Evolutionary conservation across 768 basidiomycete species (phyloP).

Genomic region (Russula emetica): DNA sequence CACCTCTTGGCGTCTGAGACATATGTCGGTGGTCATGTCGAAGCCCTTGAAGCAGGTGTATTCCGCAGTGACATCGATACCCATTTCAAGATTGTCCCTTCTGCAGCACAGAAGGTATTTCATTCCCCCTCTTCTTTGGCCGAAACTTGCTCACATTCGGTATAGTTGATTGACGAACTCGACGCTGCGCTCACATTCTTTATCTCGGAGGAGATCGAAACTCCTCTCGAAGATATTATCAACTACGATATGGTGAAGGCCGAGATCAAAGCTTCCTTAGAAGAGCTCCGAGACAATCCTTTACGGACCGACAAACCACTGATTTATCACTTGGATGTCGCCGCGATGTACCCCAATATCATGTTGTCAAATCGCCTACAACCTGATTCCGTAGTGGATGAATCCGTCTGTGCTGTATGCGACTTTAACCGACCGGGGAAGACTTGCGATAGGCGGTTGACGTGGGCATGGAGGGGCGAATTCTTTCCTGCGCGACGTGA

Average conservation of each 20-base stretch:
- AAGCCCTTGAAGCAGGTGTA: slow-evolving; percentile 96
- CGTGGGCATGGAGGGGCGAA: slow-evolving; percentile 99
- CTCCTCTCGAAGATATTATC: slow-evolving; percentile 74
- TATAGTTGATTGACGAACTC: slow-evolving; percentile 86
- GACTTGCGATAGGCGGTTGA: slow-evolving; percentile 85
- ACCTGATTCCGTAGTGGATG: slow-evolving; percentile 96
- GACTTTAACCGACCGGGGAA: slow-evolving; percentile 97
- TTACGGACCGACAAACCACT: slow-evolving; percentile 85
- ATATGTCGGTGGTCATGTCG: slow-evolving; percentile 98
- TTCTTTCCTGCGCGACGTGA: slow-evolving; percentile 97
- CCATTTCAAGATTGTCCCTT: slow-evolving; percentile 91
- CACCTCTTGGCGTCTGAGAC: slow-evolving; percentile 97
- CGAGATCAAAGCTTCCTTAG: slow-evolving; percentile 71
- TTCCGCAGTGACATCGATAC: slow-evolving; percentile 94
- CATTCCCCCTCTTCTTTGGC: neutral
- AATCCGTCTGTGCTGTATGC: slow-evolving; percentile 94
- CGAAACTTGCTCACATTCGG: slow-evolving; percentile 9
- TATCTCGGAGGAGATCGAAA: slow-evolving; percentile 79
- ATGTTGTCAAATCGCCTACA: slow-evolving; percentile 99
- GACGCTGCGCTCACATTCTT: slow-evolving; percentile 89
- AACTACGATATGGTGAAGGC: slow-evolving; percentile 93
- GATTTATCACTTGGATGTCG: slow-evolving; percentile 98
- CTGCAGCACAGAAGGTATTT: slow-evolving; percentile 76
- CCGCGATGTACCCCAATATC: slow-evolving; percentile 99
- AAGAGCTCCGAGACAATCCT: slow-evolving; percentile 88